These are phyloP conservation scores for Trypanosomatidae sp. DNA, from an alignment of 208 protist genomes.

Conservation along the genomic window DNA sequence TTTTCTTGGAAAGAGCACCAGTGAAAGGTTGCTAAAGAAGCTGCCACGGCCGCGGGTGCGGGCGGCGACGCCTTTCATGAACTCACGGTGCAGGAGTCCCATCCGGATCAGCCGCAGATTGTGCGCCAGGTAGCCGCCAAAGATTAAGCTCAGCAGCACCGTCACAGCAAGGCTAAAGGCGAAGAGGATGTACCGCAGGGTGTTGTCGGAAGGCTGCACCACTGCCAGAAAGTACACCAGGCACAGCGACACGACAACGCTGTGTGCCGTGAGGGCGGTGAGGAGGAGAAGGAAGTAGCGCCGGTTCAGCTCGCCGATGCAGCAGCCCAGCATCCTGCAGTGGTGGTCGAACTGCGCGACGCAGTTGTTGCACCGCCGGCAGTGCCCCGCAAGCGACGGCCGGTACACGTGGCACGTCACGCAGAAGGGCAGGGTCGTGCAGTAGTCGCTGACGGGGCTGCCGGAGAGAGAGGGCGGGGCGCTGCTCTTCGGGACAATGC, in stretches of 20 bases:
- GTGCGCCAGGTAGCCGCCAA: constrained; percentile 21
- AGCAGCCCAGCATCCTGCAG: constrained; percentile 32
- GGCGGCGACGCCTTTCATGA: constrained; percentile 19
- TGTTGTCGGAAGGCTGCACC: constrained; percentile 7
- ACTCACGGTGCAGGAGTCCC: constrained; percentile 31
- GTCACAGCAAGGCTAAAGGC: constrained; percentile 11
- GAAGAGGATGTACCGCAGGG: constrained; percentile 21
- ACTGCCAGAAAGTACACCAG: constrained; percentile 19
- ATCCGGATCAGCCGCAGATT: constrained; percentile 32
- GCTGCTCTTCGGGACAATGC: constrained; percentile 23
- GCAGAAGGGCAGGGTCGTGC: constrained; percentile 26
- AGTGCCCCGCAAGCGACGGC: constrained; percentile 26
- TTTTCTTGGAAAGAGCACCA: constrained; percentile 13
- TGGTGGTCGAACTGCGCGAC: constrained; percentile 31
- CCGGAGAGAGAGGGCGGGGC: constrained; percentile 3
- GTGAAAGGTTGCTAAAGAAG: constrained; percentile 19
- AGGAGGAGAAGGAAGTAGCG: constrained; percentile 37
- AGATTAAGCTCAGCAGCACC: constrained; percentile 6
- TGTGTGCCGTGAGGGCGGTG: constrained; percentile 5
- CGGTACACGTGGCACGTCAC: constrained; percentile 31
- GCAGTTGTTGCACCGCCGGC: constrained; percentile 32
- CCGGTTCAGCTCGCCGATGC: constrained; percentile 29
- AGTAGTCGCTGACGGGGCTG: constrained; percentile 17
- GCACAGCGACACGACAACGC: constrained; percentile 11
- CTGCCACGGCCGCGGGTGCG: constrained; percentile 18